These are phyloP conservation scores for Ciborinia camelliae DNA, from an alignment of 2,329 filamentous ascomycete species.

Conservation along the genomic window DNA sequence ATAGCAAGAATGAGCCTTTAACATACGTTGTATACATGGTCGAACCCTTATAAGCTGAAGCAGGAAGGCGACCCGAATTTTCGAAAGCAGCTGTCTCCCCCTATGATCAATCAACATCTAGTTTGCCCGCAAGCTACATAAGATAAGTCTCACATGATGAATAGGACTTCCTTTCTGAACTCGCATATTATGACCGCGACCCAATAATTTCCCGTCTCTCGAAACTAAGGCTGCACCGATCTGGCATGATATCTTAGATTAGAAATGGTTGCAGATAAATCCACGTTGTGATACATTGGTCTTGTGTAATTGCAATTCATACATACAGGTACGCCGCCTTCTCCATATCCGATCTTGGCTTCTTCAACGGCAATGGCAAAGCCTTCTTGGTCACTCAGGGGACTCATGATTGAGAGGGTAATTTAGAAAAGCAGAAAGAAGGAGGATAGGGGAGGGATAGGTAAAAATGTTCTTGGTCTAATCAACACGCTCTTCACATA, in stretches of 20 bases:
- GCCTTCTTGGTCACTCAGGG: conserved; percentile 41
- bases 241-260: conserved; percentile 32
- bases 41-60: conserved; percentile 63
- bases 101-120: conserved; percentile 42
- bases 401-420: conserved; percentile 1
- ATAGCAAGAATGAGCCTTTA: neutral
- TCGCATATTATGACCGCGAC: conserved; percentile 71
- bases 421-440: neutral
- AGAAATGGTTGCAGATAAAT: neutral
- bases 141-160: conserved; percentile 56
- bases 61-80: conserved; percentile 68
- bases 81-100: conserved; percentile 75
- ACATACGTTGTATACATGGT: conserved; percentile 74
- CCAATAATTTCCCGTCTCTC: conserved; percentile 65
- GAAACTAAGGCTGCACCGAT: conserved; percentile 60
- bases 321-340: conserved; percentile 49
- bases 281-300: too few relatives aligned
- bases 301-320: neutral
- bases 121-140: neutral
- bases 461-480: too few relatives aligned
- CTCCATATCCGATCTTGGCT: conserved; percentile 44
- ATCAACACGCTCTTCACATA: too few relatives aligned
- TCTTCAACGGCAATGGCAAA: conserved; percentile 48
- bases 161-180: conserved; percentile 69
- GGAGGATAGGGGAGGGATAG: too few relatives aligned